Evolutionary conservation across 1,284 basidiomycete genomes (phyloP).

Genomic region (Ustilago curta): DNA sequence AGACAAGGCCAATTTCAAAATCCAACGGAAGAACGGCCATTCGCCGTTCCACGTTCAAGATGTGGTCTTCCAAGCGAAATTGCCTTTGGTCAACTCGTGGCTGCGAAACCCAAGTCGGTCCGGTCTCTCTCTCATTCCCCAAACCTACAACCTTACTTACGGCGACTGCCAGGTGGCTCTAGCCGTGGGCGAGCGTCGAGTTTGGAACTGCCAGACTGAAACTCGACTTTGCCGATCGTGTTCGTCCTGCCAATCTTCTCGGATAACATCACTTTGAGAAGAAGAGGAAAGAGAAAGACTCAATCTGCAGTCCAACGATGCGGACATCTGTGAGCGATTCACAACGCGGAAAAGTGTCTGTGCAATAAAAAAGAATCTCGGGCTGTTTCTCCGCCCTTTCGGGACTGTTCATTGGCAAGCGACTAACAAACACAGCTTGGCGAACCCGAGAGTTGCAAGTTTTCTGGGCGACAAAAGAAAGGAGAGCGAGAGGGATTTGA

Average conservation of each 20-base stretch:
- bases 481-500: background rate
- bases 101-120: background rate
- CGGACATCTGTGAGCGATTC: background rate
- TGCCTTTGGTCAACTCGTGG: background rate
- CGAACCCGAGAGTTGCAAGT: too few species aligned
- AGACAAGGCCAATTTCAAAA: background rate
- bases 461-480: background rate
- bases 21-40: conserved; percentile 1
- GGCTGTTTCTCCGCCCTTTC: too few species aligned
- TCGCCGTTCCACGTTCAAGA: conserved; percentile 6
- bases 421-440: too few species aligned
- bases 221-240: background rate
- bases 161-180: too few species aligned
- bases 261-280: background rate
- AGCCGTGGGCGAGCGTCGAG: background rate
- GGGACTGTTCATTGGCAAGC: too few species aligned
- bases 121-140: background rate
- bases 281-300: background rate
- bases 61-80: background rate
- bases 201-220: background rate
- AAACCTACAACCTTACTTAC: too few species aligned
- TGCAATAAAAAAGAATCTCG: too few species aligned
- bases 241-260: background rate
- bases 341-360: background rate
- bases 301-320: background rate